Percentiles rank a stretch among this genome's conserved stretches.
Conservation (phyloP, 2,329 filamentous ascomycete genomes). For the Botrytis galanthina region DNA sequence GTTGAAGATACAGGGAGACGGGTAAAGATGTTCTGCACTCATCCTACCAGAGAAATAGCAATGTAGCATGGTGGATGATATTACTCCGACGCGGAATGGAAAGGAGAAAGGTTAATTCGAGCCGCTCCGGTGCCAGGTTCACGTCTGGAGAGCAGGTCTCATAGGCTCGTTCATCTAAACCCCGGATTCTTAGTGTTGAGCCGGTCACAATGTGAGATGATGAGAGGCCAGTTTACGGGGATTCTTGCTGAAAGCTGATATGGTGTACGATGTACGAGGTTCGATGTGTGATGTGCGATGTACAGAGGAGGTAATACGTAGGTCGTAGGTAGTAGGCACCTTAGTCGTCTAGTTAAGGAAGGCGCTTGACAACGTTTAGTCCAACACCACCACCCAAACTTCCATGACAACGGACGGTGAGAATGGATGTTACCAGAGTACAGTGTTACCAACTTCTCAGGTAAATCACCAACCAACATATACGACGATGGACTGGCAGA, state of each 20-base stretch:
- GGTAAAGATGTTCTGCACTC: neutral
- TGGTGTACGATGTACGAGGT: neutral
- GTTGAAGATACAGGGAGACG: conserved; percentile 8
- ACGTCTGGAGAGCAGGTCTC: neutral
- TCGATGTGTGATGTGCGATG: neutral
- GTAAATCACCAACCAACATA: neutral
- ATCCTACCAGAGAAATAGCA: neutral
- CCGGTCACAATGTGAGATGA: neutral
- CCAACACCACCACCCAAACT: neutral
- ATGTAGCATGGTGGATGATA: neutral
- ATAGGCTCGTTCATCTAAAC: conserved; percentile 11
- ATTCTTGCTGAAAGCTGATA: conserved; percentile 4
- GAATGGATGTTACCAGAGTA: neutral
- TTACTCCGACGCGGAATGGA: neutral
- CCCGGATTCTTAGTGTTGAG: conserved; percentile 3
- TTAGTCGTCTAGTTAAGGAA: neutral
- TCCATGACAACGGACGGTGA: neutral
- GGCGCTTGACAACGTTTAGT: conserved; percentile 6
- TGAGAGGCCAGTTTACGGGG: conserved; percentile 19
- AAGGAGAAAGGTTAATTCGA: neutral
- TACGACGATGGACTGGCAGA: conserved; percentile 15
- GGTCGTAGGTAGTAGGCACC: neutral
- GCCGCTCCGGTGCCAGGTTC: neutral
- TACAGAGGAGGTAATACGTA: neutral
- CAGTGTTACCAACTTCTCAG: neutral